Conservation (phyloP, 192 early-diverging fungal genomes). For the Backusella luteola region DNA sequence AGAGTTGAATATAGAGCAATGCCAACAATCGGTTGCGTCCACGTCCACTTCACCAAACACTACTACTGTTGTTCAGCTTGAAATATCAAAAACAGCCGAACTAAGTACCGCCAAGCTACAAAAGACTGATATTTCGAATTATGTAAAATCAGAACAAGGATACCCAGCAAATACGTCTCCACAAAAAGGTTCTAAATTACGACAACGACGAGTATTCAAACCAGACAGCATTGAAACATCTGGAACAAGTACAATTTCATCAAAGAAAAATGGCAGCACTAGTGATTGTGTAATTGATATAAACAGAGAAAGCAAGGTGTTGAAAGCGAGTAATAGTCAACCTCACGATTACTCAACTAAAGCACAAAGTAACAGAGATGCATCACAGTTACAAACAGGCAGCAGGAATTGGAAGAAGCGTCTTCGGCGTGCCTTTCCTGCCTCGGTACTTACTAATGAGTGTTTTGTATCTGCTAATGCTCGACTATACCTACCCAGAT, state of each 20-base stretch:
- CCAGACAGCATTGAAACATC: neutral
- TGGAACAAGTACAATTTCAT: neutral
- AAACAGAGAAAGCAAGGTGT: neutral
- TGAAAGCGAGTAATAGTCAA: neutral
- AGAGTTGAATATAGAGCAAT: neutral
- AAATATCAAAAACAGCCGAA: neutral
- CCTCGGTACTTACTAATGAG: neutral
- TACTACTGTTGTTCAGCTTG: neutral
- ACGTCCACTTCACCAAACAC: neutral
- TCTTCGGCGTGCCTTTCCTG: neutral
- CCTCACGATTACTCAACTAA: neutral
- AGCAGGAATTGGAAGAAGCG: neutral
- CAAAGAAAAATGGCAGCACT: neutral
- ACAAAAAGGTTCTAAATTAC: neutral
- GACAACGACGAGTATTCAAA: neutral
- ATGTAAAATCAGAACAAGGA: neutral
- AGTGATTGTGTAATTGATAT: neutral
- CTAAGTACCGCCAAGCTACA: neutral
- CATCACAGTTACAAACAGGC: neutral
- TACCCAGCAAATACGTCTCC: neutral
- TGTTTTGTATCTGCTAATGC: slow-evolving; percentile 1
- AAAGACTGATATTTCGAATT: neutral
- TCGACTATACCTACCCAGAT: neutral
- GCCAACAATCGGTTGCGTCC: neutral
- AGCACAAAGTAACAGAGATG: neutral